These are phyloP conservation scores for Pinus taeda DNA, from an alignment of 75 land plant genomes.

Conservation along the genomic window DNA sequence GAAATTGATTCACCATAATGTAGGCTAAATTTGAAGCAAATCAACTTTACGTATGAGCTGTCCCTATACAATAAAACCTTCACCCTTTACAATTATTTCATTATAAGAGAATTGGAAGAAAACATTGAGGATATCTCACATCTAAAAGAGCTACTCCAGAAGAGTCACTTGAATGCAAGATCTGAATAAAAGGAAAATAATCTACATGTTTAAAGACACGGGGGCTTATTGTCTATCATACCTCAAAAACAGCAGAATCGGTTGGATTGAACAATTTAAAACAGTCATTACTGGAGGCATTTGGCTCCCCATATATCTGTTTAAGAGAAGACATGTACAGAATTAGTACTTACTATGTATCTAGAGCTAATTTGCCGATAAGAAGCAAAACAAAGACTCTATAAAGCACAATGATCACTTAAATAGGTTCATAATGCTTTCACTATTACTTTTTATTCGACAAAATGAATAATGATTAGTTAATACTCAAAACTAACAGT, in stretches of 20 bases:
- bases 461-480: neutral
- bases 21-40: neutral
- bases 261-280: constrained; percentile 96
- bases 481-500: neutral
- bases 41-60: neutral
- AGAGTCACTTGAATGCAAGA: neutral
- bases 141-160: neutral
- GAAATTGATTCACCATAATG: neutral
- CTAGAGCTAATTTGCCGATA: neutral
- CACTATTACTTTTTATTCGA: neutral
- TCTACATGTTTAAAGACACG: neutral
- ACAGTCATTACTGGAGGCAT: constrained; percentile 78
- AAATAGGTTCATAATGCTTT: neutral
- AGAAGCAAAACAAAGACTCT: neutral
- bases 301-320: constrained; percentile 85
- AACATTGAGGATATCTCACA: neutral
- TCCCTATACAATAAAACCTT: neutral
- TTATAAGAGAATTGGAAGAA: neutral
- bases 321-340: neutral
- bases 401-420: neutral
- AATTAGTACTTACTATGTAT: neutral
- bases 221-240: constrained; percentile 10
- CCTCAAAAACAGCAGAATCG: constrained; percentile 50
- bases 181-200: neutral
- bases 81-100: neutral